Percentiles rank a stretch among this genome's conserved stretches.
phyloP scores from a whole-genome alignment of 1,284 basidiomycete genomes.

The Leccinum ponderosum region DNA sequence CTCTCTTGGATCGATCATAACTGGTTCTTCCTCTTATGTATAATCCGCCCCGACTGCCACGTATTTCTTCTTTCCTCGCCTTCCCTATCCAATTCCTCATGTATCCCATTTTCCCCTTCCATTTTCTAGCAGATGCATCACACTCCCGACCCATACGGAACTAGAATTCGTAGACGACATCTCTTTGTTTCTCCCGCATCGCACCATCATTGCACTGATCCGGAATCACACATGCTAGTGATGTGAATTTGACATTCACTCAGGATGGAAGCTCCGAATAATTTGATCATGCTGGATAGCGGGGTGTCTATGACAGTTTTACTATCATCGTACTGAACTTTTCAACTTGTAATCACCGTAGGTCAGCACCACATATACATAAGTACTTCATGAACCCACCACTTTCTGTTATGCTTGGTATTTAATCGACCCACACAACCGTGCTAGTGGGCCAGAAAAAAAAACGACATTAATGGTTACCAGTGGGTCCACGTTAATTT shows the following conservation, averaged over 20 bases:
- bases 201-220: not conserved
- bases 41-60: not conserved
- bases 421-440: not conserved
- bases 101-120: not conserved
- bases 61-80: not conserved
- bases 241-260: not conserved
- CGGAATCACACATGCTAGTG: constrained; percentile 1
- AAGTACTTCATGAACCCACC: not conserved
- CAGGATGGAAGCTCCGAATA: not conserved
- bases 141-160: constrained; percentile 2
- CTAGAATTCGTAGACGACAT: constrained; percentile 1
- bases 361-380: not conserved
- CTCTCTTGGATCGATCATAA: constrained; percentile 4
- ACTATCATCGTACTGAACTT: not conserved
- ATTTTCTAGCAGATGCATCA: constrained; percentile 3
- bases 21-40: not conserved
- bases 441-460: not conserved
- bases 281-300: not conserved
- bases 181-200: not conserved
- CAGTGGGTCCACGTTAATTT: not conserved
- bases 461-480: not conserved
- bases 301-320: not conserved
- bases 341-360: constrained; percentile 5
- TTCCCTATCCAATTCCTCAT: not conserved
- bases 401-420: not conserved